Conservation (phyloP, 495 filamentous ascomycete genomes). For the Penicillium cosmopolitanum region DNA sequence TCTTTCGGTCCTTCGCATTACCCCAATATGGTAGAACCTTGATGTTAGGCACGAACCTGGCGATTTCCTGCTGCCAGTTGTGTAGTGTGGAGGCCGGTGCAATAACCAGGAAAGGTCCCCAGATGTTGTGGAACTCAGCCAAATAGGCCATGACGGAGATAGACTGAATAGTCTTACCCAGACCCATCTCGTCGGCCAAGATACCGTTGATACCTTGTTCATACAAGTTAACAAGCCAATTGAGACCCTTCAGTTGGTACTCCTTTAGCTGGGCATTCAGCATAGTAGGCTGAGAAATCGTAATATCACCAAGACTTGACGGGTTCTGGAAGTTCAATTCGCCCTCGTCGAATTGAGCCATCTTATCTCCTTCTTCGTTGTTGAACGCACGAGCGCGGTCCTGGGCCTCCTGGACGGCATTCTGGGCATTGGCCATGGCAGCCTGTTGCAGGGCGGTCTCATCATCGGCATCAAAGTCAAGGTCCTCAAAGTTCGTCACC, state of each 20-base stretch:
- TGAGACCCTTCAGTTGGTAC: conserved; percentile 97
- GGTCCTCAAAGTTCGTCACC: conserved; percentile 88
- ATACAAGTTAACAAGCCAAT: conserved; percentile 98
- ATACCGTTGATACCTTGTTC: conserved; percentile 99
- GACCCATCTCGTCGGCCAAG: conserved; percentile 98
- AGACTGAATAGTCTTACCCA: conserved; percentile 97
- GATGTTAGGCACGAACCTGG: conserved; percentile 87
- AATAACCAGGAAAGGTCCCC: conserved; percentile 97
- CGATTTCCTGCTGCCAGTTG: conserved; percentile 99
- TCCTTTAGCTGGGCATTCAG: conserved; percentile 94
- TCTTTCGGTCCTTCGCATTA: conserved; percentile 89
- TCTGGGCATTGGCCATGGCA: conserved; percentile 94
- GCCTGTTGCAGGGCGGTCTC: conserved; percentile 79
- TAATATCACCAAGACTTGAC: conserved; percentile 87
- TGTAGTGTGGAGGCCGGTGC: conserved; percentile 95
- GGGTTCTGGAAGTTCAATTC: conserved; percentile 99
- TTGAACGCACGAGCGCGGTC: conserved; percentile 92
- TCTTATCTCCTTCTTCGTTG: conserved; percentile 55
- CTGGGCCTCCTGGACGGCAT: conserved; percentile 93
- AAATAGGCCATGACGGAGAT: conserved; percentile 99
- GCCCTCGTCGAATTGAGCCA: conserved; percentile 66
- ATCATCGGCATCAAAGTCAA: conserved; percentile 96
- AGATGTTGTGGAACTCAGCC: conserved; percentile 95
- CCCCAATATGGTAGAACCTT: conserved; percentile 98
- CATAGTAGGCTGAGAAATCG: conserved; percentile 93